Evolutionary conservation across 306 rosid species (phyloP).

Genomic region (Canavalia gladiata): DNA sequence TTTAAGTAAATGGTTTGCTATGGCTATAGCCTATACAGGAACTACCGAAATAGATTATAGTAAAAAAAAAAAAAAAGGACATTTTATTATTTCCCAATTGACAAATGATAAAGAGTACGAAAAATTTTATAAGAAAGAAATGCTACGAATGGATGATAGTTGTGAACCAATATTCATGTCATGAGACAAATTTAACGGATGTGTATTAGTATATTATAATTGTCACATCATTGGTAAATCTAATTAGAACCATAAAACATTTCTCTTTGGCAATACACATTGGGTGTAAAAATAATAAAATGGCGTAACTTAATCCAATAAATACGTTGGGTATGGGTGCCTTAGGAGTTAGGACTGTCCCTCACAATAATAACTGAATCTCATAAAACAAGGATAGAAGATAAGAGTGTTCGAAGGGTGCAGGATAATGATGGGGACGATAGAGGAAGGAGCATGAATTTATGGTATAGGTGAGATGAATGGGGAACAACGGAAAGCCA

Average conservation of each 20-base stretch:
- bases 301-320: neutral
- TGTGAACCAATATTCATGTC: no score
- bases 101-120: neutral
- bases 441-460: slow-evolving; percentile 37
- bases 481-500: slow-evolving; percentile 10
- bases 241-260: neutral
- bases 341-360: neutral
- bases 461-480: neutral
- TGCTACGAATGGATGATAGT: no score
- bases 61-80: no score
- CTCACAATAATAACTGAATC: slow-evolving; percentile 35
- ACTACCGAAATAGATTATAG: no score
- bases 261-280: neutral
- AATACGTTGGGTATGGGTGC: neutral
- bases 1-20: neutral
- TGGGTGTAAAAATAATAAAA: neutral
- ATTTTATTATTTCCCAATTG: no score
- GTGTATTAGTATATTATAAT: neutral
- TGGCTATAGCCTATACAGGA: no score
- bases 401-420: slow-evolving; percentile 35
- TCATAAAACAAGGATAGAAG: slow-evolving; percentile 39
- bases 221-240: neutral
- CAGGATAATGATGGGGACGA: slow-evolving; percentile 52
- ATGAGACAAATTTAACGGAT: neutral
- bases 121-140: neutral